A percentile compares a stretch with the other conserved stretches of the same genome.
Conservation (phyloP, 805 yeast species). For the Barnettozyma wickerhamii region DNA sequence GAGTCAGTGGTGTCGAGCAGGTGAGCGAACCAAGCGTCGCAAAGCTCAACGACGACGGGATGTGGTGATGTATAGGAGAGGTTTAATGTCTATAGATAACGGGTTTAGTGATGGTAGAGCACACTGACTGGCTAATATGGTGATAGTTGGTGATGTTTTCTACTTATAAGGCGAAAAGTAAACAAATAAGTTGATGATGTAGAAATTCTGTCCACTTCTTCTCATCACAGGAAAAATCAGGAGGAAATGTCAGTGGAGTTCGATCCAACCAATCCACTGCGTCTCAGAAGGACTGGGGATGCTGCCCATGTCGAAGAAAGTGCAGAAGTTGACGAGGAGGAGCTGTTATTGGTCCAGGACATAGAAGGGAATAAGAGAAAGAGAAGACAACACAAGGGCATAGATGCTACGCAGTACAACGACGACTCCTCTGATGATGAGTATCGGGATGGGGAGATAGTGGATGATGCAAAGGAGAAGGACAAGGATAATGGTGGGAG, state of each 20-base stretch:
- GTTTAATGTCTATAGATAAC: no score
- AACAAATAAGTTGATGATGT: no score
- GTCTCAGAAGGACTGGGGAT: not conserved
- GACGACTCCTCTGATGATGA: constrained; percentile 32
- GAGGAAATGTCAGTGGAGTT: not conserved
- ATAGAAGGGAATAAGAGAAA: constrained; percentile 19
- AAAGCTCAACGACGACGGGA: constrained; percentile 23
- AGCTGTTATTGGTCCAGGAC: constrained; percentile 22
- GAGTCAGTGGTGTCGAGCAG: constrained; percentile 17
- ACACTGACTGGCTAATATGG: no score
- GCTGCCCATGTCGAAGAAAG: not conserved
- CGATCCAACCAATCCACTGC: not conserved
- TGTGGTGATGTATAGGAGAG: no score
- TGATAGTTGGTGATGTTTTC: no score
- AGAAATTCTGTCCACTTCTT: no score
- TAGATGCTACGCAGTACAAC: constrained; percentile 18
- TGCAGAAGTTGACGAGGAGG: constrained; percentile 16
- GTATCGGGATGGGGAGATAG: constrained; percentile 12
- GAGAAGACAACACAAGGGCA: constrained; percentile 8
- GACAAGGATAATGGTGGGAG: constrained; percentile 8
- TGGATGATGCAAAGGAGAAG: constrained; percentile 25
- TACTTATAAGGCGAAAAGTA: no score
- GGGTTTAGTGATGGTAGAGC: no score
- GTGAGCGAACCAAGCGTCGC: constrained; percentile 17
- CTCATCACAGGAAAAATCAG: no score